Base-by-base conservation (phyloP, 441 rosid species). In the Pelargonium myrrhifolium region DNA sequence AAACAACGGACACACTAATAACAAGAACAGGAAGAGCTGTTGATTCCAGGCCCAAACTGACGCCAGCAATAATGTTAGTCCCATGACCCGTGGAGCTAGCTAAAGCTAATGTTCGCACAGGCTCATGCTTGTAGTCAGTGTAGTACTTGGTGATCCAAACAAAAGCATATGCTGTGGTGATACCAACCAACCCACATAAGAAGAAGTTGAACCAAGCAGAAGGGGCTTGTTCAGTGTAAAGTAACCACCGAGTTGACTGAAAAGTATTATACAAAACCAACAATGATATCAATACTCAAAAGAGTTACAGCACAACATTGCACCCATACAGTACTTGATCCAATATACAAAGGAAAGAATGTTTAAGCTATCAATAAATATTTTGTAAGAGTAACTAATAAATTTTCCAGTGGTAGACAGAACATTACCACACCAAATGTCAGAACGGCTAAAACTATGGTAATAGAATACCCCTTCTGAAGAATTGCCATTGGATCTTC, bases 11-110 rank as follows among this genome's bases (percentile, higher is more conserved):
- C 70, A 85, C 73, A 74, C 97, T 89, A 61, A 94, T 92, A 26
- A 84, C 93, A 78, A 94, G 86, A 79, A 94, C 99, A 64, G 99
- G 99, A 81, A 89, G 91, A 20, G 96, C 98, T 9, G 99, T 94
- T n/a, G 99, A 87, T 82, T 94, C 99, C 79, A 94, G 82, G 67
- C 99, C 99, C 89, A 94, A 85, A 81, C 98, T 94, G 73, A 94
- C 87, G 72, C 98, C 99, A 39, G 99, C 99, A 74, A 94, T 94
- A 40, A 92, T 89, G 82, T 94, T 94, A 76, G 98, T 94, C 70
- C 99, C 99, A 74, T 94, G 99, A 71, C 99, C 98, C 0, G 98
- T 87, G 69, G 98, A 83, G 87, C 99, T 94, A 59, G 99, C 81
- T 69, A 92, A 97, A 60, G 99, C 99, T 82, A 94, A 82, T 4